These are phyloP conservation scores for Salix arbutifolia DNA, from an alignment of 345 rosid species.

Conservation along the genomic window DNA sequence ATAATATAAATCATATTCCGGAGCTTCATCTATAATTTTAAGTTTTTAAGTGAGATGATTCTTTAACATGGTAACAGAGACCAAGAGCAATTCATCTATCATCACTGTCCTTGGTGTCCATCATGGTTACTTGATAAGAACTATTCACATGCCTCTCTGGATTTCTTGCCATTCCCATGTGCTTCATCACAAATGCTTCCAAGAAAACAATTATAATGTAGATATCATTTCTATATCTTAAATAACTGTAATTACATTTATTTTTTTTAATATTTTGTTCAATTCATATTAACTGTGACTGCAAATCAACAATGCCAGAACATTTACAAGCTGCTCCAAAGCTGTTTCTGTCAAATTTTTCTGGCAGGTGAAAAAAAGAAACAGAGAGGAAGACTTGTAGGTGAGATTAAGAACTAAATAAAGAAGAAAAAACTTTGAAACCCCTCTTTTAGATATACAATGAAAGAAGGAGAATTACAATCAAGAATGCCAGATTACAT, in stretches of 20 bases:
- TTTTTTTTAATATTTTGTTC: background rate
- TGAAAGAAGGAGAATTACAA: no score
- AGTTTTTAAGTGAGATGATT: no score
- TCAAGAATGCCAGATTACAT: slow-evolving; percentile 76
- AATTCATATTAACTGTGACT: slow-evolving; percentile 1
- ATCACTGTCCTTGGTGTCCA: no score
- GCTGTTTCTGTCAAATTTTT: slow-evolving; percentile 6
- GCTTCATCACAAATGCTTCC: slow-evolving; percentile 29
- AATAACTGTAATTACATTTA: slow-evolving; percentile 11
- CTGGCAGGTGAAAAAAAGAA: background rate
- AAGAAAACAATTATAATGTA: slow-evolving; percentile 8
- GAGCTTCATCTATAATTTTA: no score
- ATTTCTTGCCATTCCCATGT: slow-evolving; percentile 38
- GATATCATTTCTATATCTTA: background rate
- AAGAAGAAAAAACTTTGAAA: slow-evolving; percentile 3
- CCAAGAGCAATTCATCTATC: no score
- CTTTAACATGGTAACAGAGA: no score
- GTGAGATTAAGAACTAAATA: background rate
- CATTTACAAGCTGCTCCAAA: slow-evolving; percentile 22
- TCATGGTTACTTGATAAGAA: no score
- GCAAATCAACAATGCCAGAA: slow-evolving; percentile 8
- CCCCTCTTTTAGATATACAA: slow-evolving; percentile 23
- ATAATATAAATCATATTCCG: no score
- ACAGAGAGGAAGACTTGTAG: background rate
- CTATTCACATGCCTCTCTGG: slow-evolving; percentile 33